Conservation (phyloP, 2,329 filamentous ascomycete species). For the Clarireedia homoeocarpa region DNA sequence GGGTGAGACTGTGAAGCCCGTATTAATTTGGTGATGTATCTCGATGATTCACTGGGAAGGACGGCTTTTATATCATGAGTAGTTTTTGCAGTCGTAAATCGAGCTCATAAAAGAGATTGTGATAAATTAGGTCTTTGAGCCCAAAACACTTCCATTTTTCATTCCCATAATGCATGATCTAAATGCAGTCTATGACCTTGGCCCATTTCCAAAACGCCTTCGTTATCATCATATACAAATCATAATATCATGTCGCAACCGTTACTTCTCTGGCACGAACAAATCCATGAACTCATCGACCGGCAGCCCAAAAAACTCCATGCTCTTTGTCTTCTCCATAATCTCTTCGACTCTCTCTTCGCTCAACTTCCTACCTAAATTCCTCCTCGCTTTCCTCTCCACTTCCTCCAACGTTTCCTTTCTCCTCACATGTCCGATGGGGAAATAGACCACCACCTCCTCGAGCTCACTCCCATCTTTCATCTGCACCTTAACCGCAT, state of each 20-base stretch:
- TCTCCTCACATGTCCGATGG: slow-evolving; percentile 22
- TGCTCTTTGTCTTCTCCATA: slow-evolving; percentile 3
- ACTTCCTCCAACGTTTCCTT: slow-evolving; percentile 17
- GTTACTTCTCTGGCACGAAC: slow-evolving; percentile 6
- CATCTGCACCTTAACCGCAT: slow-evolving; percentile 25
- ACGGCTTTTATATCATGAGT: not conserved
- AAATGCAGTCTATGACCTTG: too few relatives aligned
- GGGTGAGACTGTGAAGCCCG: slow-evolving; percentile 34
- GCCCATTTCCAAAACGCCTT: too few relatives aligned
- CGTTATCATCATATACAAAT: too few relatives aligned
- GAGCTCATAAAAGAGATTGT: too few relatives aligned
- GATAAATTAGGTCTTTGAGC: too few relatives aligned
- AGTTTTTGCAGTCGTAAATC: too few relatives aligned
- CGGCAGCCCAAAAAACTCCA: slow-evolving; percentile 6
- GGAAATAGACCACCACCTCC: slow-evolving; percentile 33
- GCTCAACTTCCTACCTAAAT: slow-evolving; percentile 17
- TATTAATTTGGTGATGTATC: slow-evolving; percentile 27
- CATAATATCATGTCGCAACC: too few relatives aligned
- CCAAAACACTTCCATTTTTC: too few relatives aligned
- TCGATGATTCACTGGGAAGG: too few relatives aligned
- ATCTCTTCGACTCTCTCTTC: slow-evolving; percentile 14
- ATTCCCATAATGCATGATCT: too few relatives aligned
- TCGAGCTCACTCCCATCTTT: slow-evolving; percentile 20
- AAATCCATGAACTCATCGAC: slow-evolving; percentile 8
- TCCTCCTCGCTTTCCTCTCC: slow-evolving; percentile 19